These are phyloP conservation scores for Phlebiopsis flavidoalba DNA, from an alignment of 768 basidiomycete species.

Conservation along the genomic window DNA sequence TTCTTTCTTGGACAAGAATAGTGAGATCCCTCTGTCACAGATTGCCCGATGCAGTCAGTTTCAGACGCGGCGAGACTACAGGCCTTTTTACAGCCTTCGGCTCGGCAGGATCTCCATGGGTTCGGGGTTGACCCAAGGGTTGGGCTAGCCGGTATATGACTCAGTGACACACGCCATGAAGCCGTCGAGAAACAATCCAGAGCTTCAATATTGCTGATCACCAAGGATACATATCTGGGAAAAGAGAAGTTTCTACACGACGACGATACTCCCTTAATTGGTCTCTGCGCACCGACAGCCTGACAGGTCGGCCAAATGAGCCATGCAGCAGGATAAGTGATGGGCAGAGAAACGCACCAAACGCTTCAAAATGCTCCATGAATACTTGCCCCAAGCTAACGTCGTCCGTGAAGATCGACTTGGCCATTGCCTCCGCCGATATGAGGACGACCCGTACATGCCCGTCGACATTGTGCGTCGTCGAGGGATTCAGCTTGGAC, in stretches of 20 bases:
- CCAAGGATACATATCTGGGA: background rate
- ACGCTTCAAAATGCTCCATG: constrained; percentile 95
- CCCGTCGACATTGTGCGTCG: constrained; percentile 92
- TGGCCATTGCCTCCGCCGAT: constrained; percentile 67
- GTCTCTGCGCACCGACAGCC: constrained; percentile 71
- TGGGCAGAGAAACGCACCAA: constrained; percentile 46
- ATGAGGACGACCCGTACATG: constrained; percentile 79
- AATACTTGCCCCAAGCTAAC: constrained; percentile 97
- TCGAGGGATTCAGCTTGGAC: constrained; percentile 95
- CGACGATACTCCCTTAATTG: constrained; percentile 30
- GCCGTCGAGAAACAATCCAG: background rate
- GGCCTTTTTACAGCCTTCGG: too few species aligned
- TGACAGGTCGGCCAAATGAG: constrained; percentile 18
- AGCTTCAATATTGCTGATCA: background rate
- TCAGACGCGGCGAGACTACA: too few species aligned
- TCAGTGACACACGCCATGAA: too few species aligned
- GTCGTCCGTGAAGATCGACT: constrained; percentile 97
- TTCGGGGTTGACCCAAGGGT: too few species aligned
- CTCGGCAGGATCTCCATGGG: too few species aligned
- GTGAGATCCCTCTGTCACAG: too few species aligned
- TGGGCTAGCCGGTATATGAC: too few species aligned
- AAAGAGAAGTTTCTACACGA: background rate
- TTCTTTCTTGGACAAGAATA: too few species aligned
- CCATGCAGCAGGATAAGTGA: background rate
- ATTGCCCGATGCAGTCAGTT: too few species aligned